phyloP scores from a whole-genome alignment of 768 basidiomycete species.

The Leccinum pellstonianum region DNA sequence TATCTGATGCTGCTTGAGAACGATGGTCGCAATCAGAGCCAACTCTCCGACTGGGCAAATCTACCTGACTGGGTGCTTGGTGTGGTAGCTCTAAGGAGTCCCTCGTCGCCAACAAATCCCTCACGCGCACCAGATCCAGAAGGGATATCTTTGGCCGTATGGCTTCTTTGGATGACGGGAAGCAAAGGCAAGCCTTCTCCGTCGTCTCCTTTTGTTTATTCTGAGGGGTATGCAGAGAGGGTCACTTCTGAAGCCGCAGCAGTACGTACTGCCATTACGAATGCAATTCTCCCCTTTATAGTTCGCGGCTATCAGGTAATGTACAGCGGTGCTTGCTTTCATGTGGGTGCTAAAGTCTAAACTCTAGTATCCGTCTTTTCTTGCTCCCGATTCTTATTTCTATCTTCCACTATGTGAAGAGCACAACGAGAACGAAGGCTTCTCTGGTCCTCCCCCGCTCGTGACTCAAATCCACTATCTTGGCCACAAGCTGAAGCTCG shows the following conservation, averaged over 20 bases:
- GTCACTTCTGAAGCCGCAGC: conserved; percentile 31
- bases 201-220: conserved; percentile 2
- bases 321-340: background rate
- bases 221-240: conserved; percentile 30
- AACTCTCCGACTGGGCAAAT: conserved; percentile 43
- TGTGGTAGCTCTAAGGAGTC: conserved; percentile 14
- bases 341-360: conserved; percentile 7
- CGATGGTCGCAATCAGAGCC: conserved; percentile 45
- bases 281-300: conserved; percentile 40
- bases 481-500: conserved; percentile 39
- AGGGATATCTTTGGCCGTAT: conserved; percentile 40
- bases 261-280: conserved; percentile 29
- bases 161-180: conserved; percentile 49
- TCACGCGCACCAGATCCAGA: conserved; percentile 34
- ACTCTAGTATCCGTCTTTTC: conserved; percentile 40
- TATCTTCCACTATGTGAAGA: conserved; percentile 38
- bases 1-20: conserved; percentile 56
- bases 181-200: conserved; percentile 34
- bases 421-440: conserved; percentile 22
- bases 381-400: conserved; percentile 46
- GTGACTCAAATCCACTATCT: conserved; percentile 39
- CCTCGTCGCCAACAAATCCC: background rate
- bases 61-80: conserved; percentile 30
- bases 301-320: conserved; percentile 42
- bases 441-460: conserved; percentile 35